A percentile compares a stretch with the other conserved stretches of the same genome.
Conservation (phyloP, 2,329 filamentous ascomycete genomes). For the Fusarium circinatum region DNA sequence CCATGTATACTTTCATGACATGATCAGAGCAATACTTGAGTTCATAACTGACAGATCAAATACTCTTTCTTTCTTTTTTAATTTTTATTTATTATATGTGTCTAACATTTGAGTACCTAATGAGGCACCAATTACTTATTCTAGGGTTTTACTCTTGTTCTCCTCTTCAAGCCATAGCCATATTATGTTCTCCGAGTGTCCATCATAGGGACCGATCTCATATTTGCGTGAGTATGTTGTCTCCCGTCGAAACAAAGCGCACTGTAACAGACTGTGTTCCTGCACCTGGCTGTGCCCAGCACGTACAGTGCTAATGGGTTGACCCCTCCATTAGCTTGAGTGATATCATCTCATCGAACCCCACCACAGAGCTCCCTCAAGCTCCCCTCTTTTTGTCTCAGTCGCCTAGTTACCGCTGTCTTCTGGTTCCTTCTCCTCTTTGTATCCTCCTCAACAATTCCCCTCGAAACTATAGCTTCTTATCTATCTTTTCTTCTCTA, state of each 20-base stretch:
- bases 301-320: slow-evolving; percentile 38
- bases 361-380: slow-evolving; percentile 44
- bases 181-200: neutral
- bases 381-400: slow-evolving; percentile 43
- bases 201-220: slow-evolving; percentile 20
- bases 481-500: neutral
- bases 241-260: slow-evolving; percentile 8
- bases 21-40: neutral
- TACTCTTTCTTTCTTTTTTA: no score
- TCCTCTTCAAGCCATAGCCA: neutral
- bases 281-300: accelerated
- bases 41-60: neutral
- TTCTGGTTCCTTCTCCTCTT: slow-evolving; percentile 21
- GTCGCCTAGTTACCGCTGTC: slow-evolving; percentile 11
- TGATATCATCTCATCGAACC: slow-evolving; percentile 44
- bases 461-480: neutral
- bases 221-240: slow-evolving; percentile 9
- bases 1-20: neutral
- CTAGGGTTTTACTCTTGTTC: neutral
- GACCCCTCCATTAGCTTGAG: slow-evolving; percentile 44
- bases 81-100: neutral
- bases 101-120: neutral
- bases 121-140: neutral
- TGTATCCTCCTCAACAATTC: slow-evolving; percentile 33
- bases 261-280: slow-evolving; percentile 25